Evolutionary conservation across 495 filamentous ascomycete species (phyloP), one percentile per base, ranked within the genome.

Genomic region (Copromyces sp.): DNA sequence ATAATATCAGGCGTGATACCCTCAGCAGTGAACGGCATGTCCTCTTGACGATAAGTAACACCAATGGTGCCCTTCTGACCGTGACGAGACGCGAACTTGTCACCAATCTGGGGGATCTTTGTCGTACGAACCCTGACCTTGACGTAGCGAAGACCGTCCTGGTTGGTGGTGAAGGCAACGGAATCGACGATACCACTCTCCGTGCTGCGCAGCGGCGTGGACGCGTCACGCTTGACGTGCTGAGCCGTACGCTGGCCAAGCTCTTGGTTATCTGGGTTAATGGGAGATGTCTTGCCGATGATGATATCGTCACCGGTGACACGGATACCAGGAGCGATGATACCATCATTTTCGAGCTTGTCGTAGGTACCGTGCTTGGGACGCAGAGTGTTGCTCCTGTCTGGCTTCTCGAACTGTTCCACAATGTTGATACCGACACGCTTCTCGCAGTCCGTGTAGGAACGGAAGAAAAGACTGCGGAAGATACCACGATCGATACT

Each of bases 61-160:
- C 95, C 95, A 80, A 99, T 97, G 1, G 96, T 98, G 80, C 95
- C 95, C 84, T 99, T 99, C 80, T 99, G 95, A 74, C 95, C 95
- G 89, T 99, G 95, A 81, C 95, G 93, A 72, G 96, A 98, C 0
- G 95, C 96, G 80, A 99, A 99, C 81, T 99, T 99, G 83, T 99
- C 95, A 75, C 95, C 95, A 80, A 99, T 98, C 81, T 99, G 96
- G 4, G 95, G 95, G 38, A 98, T 88, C 87, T 98, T 98, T 45
- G 95, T 99, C 4, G 95, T 98, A 78, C 95, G 89, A 81, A 98
- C 97, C 68, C 95, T 90, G 70, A 99, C 94, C 84, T 98, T 98
- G 79, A 97, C 94, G 79, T 97, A 97, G 61, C 91, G 92, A 70
- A 95, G 84, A 70, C 93, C 93, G 78, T 94, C 93, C 45, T 93